Conservation (phyloP, 1,284 basidiomycete genomes). For the Ganoderma sp. region DNA sequence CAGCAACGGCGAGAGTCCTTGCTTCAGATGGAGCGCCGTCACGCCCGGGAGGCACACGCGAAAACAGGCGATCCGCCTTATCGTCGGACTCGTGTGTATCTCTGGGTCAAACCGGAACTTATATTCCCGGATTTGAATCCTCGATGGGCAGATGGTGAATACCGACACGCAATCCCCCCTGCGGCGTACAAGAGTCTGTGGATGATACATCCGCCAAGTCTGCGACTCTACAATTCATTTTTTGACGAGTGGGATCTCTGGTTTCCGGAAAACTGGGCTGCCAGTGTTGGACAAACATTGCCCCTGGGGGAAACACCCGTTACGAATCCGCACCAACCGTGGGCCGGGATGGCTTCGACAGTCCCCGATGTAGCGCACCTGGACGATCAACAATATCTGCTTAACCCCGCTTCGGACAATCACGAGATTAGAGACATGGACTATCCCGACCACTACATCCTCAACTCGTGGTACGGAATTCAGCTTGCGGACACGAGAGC, state of each 20-base stretch:
- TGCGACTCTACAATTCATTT: neutral
- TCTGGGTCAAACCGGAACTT: neutral
- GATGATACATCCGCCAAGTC: neutral
- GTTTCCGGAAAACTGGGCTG: neutral
- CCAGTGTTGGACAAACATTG: no score
- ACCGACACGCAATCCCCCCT: neutral
- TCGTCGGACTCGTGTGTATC: neutral
- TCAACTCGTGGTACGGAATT: neutral
- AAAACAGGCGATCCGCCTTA: neutral
- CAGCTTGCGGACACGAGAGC: neutral
- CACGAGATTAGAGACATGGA: neutral
- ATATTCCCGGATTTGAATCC: neutral
- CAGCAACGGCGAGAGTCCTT: neutral
- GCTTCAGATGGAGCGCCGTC: neutral
- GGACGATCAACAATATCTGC: neutral
- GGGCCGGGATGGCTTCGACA: neutral
- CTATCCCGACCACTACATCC: neutral
- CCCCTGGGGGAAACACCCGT: no score
- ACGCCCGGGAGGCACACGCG: neutral
- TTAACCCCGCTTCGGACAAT: neutral
- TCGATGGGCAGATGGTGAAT: neutral
- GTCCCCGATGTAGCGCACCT: rapidly evolving
- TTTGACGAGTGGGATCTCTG: neutral
- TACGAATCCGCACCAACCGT: no score
- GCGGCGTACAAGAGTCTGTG: neutral